Percentiles rank a stretch among this genome's conserved stretches.
phyloP scores from a whole-genome alignment of 352 stramenopile species.

The Phytophthora quininea region DNA sequence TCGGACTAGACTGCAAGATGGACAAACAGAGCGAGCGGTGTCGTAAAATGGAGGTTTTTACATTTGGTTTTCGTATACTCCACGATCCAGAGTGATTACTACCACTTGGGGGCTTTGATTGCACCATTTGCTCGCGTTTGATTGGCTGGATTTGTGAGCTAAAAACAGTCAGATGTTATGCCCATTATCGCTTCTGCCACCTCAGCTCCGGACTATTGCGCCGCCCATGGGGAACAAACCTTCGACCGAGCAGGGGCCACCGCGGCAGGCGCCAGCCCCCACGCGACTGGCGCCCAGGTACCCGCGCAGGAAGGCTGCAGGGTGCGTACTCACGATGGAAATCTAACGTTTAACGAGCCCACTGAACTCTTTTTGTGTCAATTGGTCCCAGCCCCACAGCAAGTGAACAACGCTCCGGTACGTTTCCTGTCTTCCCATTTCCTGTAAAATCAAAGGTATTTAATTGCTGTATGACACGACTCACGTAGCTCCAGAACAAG shows the following conservation, averaged over 20 bases:
- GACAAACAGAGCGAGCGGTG: neutral
- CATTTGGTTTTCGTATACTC: too few relatives aligned
- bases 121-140: conserved; percentile 1
- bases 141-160: conserved; percentile 5
- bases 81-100: neutral
- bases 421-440: neutral
- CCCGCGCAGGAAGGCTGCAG: conserved; percentile 16
- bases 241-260: conserved; percentile 17
- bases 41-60: too few relatives aligned
- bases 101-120: conserved; percentile 14
- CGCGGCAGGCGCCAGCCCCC: conserved; percentile 11
- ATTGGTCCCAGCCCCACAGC: conserved; percentile 7
- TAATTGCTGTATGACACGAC: too few relatives aligned
- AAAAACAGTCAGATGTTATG: conserved; percentile 18
- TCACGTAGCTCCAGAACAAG: conserved; percentile 15
- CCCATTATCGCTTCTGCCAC: conserved; percentile 22
- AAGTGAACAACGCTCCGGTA: conserved; percentile 29
- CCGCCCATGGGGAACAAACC: conserved; percentile 45
- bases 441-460: too few relatives aligned
- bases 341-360: too few relatives aligned
- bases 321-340: conserved; percentile 11
- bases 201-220: neutral
- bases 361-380: neutral
- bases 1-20: conserved; percentile 58
- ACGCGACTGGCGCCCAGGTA: conserved; percentile 33